These are phyloP conservation scores for Diplodia sapinea DNA, from an alignment of 2,329 filamentous ascomycete species.

Conservation along the genomic window DNA sequence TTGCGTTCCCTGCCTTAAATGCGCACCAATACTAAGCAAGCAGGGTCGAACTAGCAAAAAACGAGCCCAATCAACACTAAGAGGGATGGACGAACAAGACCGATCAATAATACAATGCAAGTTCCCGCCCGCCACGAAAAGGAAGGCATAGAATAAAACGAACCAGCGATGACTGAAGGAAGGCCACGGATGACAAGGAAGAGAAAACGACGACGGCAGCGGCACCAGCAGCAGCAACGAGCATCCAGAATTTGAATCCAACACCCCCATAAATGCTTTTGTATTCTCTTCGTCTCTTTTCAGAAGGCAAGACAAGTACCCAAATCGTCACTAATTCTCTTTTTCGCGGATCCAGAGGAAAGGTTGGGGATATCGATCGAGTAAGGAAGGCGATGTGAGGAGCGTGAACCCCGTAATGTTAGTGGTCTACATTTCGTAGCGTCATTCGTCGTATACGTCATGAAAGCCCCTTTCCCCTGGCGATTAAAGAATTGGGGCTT, in stretches of 20 bases:
- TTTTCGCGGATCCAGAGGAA: constrained; percentile 29
- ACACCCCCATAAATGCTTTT: constrained; percentile 32
- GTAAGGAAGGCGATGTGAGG: constrained; percentile 31
- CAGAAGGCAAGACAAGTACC: constrained; percentile 30
- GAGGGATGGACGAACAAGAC: constrained; percentile 13
- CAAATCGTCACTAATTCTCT: constrained; percentile 31
- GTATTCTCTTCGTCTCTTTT: constrained; percentile 31
- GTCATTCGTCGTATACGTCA: constrained; percentile 40
- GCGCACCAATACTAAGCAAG: constrained; percentile 21
- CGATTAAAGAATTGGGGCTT: constrained; percentile 32
- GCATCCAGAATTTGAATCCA: constrained; percentile 29
- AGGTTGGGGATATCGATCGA: constrained; percentile 31
- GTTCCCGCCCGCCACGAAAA: constrained; percentile 29
- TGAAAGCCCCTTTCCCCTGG: constrained; percentile 32
- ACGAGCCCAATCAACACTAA: constrained; percentile 11
- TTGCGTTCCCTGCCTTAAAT: constrained; percentile 15
- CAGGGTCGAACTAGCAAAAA: constrained; percentile 22
- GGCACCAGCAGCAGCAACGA: constrained; percentile 29
- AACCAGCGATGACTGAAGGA: constrained; percentile 26
- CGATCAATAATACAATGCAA: constrained; percentile 31
- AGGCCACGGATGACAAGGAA: constrained; percentile 4
- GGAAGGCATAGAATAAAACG: constrained; percentile 14
- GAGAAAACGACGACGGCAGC: constrained; percentile 24
- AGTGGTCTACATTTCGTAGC: constrained; percentile 35
- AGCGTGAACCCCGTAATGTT: constrained; percentile 32